Conservation (phyloP, 1,284 basidiomycete species). For the Phellopilus nigrolimitatus region DNA sequence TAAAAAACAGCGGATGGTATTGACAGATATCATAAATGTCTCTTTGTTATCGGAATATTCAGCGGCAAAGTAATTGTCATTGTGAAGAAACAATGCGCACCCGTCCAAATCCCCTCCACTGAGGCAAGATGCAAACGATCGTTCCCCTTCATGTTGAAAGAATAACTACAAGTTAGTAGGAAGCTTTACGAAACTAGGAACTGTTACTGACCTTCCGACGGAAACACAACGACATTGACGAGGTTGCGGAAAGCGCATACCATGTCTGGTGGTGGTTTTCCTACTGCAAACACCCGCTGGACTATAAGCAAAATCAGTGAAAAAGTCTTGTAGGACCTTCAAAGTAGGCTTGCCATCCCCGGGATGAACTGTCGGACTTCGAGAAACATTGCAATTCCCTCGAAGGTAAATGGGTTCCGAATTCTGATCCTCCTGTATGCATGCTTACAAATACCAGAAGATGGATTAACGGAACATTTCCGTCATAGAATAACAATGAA, state of each 20-base stretch:
- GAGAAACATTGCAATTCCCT: constrained; percentile 55
- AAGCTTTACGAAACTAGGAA: not conserved
- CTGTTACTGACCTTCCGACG: constrained; percentile 48
- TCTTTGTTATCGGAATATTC: constrained; percentile 29
- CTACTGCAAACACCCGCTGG: constrained; percentile 66
- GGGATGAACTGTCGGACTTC: constrained; percentile 65
- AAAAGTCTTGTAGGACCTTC: too few species aligned
- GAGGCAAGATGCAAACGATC: constrained; percentile 63
- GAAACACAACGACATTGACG: constrained; percentile 70
- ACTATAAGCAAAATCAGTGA: constrained; percentile 35
- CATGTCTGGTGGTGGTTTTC: constrained; percentile 54
- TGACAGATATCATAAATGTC: constrained; percentile 52
- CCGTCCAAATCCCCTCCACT: constrained; percentile 75
- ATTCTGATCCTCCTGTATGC: constrained; percentile 46
- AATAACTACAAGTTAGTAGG: not conserved
- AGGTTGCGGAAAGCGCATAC: constrained; percentile 57
- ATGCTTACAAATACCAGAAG: constrained; percentile 35
- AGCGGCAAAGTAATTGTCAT: constrained; percentile 4
- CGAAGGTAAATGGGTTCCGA: constrained; percentile 45
- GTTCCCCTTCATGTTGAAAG: constrained; percentile 40
- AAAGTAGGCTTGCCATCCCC: constrained; percentile 67
- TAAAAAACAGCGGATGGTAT: constrained; percentile 16
- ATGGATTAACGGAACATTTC: not conserved
- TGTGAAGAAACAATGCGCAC: constrained; percentile 32
- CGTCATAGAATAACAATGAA: not conserved